A percentile compares a stretch with the other conserved stretches of the same genome.
Conservation (phyloP, 2,329 filamentous ascomycete genomes). For the Aspergillus ruber region DNA sequence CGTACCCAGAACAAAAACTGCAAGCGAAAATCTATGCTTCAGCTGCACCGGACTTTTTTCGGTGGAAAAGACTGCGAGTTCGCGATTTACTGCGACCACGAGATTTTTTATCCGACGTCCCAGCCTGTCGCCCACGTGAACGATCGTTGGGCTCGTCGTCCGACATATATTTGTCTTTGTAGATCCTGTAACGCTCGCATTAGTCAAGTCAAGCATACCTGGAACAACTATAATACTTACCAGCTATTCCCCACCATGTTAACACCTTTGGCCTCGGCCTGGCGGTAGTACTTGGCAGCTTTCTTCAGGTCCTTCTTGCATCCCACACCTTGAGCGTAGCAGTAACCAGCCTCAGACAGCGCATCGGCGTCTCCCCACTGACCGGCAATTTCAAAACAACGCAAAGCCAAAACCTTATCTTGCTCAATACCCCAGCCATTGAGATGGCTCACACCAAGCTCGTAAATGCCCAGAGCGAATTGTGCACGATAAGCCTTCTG, state of each 20-base stretch:
- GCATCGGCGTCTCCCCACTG: slow-evolving; percentile 95
- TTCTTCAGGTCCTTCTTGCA: slow-evolving; percentile 96
- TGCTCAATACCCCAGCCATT: slow-evolving; percentile 97
- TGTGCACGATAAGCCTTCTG: slow-evolving; percentile 82
- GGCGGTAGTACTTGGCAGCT: slow-evolving; percentile 81
- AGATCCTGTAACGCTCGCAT: slow-evolving; percentile 60
- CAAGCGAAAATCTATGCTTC: slow-evolving; percentile 17
- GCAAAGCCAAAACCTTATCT: slow-evolving; percentile 77
- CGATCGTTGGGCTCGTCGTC: slow-evolving; percentile 48
- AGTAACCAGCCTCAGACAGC: slow-evolving; percentile 88
- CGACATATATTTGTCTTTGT: slow-evolving; percentile 85
- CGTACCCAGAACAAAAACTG: slow-evolving; percentile 1
- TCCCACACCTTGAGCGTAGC: slow-evolving; percentile 87
- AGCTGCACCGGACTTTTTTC: slow-evolving; percentile 42
- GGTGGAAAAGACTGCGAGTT: slow-evolving; percentile 65
- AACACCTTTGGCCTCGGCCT: slow-evolving; percentile 87
- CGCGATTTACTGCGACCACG: slow-evolving; percentile 73
- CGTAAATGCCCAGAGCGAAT: slow-evolving; percentile 92
- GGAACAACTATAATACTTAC: slow-evolving; percentile 49
- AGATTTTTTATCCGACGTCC: slow-evolving; percentile 55
- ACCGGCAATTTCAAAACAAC: slow-evolving; percentile 94
- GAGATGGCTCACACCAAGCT: slow-evolving; percentile 92
- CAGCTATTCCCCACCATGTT: slow-evolving; percentile 98
- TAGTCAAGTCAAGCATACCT: slow-evolving; percentile 2
- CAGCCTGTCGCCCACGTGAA: slow-evolving; percentile 30